A percentile compares a stretch with the other conserved stretches of the same genome.
These are phyloP conservation scores for Quercus agrifolia DNA, from an alignment of 306 rosid species.

Conservation along the genomic window DNA sequence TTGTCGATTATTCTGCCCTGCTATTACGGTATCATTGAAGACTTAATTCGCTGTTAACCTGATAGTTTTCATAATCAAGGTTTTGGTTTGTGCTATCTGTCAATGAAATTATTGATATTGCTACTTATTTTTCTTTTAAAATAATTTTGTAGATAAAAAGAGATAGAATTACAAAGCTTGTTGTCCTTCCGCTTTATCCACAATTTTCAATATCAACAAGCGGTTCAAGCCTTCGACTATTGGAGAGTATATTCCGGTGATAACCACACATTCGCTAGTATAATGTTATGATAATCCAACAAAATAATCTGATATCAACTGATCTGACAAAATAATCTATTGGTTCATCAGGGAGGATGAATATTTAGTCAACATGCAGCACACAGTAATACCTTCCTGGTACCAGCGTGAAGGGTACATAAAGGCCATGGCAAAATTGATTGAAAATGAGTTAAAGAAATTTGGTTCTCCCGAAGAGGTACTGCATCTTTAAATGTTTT, in stretches of 20 bases:
- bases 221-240: conserved; percentile 92
- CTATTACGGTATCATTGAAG: neutral
- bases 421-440: conserved; percentile 89
- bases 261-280: neutral
- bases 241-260: conserved; percentile 97
- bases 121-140: conserved; percentile 23
- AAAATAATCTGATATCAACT: conserved; percentile 12
- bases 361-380: conserved; percentile 97
- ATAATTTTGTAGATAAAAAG: conserved; percentile 63
- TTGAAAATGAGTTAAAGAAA: conserved; percentile 67
- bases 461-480: conserved; percentile 72
- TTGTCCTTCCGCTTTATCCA: conserved; percentile 99
- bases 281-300: conserved; percentile 3
- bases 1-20: neutral
- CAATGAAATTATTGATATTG: conserved; percentile 9
- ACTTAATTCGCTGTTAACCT: neutral
- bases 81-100: neutral
- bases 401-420: conserved; percentile 97
- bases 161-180: conserved; percentile 88
- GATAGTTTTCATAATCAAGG: neutral
- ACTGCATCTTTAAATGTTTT: conserved; percentile 17
- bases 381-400: conserved; percentile 97
- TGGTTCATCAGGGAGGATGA: conserved; percentile 77
- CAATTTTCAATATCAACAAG: conserved; percentile 99
- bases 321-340: conserved; percentile 16